phyloP scores from a whole-genome alignment of 495 filamentous ascomycete species.

The Daldinia bambusicola region DNA sequence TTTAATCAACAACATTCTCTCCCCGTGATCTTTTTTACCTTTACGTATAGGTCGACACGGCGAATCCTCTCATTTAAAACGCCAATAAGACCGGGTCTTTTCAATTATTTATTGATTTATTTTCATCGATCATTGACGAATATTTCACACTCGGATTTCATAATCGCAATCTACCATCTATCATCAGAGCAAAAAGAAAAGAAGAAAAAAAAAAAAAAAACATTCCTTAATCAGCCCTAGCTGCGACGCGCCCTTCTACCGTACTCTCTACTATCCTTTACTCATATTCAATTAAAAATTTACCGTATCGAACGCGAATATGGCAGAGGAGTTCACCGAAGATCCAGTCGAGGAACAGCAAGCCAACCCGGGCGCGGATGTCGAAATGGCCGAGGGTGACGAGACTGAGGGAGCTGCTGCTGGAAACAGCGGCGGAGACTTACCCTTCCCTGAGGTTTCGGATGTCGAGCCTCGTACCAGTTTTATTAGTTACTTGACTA shows the following conservation, averaged over 20 bases:
- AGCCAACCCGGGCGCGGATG: slow-evolving; percentile 54
- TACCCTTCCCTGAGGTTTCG: slow-evolving; percentile 58
- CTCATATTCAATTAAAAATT: neutral
- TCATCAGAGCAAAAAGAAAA: neutral
- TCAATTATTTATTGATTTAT: neutral
- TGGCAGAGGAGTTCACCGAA: slow-evolving; percentile 56
- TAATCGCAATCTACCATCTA: neutral
- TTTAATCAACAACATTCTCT: neutral
- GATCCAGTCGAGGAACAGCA: slow-evolving; percentile 51
- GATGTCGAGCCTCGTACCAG: slow-evolving; percentile 55
- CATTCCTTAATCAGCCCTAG: neutral
- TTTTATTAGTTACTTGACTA: slow-evolving; percentile 72
- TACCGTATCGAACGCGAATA: slow-evolving; percentile 17
- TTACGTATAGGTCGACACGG: too few relatives aligned
- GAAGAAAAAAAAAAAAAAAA: too few relatives aligned
- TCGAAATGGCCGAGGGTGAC: slow-evolving; percentile 61
- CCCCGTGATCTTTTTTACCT: too few relatives aligned
- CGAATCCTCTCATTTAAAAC: too few relatives aligned
- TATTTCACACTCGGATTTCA: neutral
- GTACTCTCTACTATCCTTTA: neutral
- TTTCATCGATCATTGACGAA: neutral
- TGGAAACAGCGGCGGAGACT: slow-evolving; percentile 43
- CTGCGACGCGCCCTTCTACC: neutral
- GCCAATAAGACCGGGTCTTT: too few relatives aligned
- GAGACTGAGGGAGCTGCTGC: slow-evolving; percentile 43